phyloP scores from a whole-genome alignment of 768 basidiomycete species.

The Mycena belliarum region DNA sequence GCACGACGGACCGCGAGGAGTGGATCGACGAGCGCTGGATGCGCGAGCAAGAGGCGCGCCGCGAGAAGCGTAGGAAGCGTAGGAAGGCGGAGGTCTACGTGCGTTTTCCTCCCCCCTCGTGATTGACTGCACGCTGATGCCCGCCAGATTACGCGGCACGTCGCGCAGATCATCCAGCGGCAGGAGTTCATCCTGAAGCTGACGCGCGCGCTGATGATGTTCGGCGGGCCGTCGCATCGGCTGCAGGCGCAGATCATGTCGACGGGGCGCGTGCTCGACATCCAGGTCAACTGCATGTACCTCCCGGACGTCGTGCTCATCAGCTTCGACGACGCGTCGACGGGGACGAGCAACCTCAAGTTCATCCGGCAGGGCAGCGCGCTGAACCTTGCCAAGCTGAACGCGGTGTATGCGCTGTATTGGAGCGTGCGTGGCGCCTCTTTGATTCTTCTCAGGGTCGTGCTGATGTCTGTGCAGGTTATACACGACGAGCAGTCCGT shows the following conservation, averaged over 20 bases:
- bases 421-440: slow-evolving; percentile 58
- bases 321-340: slow-evolving; percentile 78
- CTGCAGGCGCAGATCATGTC: slow-evolving; percentile 80
- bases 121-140: neutral
- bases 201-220: slow-evolving; percentile 86
- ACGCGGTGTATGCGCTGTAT: slow-evolving; percentile 69
- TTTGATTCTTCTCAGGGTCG: too few species aligned
- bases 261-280: slow-evolving; percentile 76
- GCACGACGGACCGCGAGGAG: slow-evolving; percentile 25
- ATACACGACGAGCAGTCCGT: slow-evolving; percentile 83
- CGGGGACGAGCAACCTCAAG: slow-evolving; percentile 81
- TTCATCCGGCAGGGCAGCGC: slow-evolving; percentile 72
- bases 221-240: slow-evolving; percentile 81
- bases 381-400: slow-evolving; percentile 77
- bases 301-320: slow-evolving; percentile 76
- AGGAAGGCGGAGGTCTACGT: slow-evolving; percentile 80
- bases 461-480: too few species aligned
- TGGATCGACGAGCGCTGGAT: slow-evolving; percentile 20
- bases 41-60: slow-evolving; percentile 29
- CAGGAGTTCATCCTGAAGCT: slow-evolving; percentile 88
- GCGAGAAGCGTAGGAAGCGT: slow-evolving; percentile 44
- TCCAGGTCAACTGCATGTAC: slow-evolving; percentile 71
- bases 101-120: slow-evolving; percentile 27
- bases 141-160: slow-evolving; percentile 74
- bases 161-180: slow-evolving; percentile 77